A percentile compares a stretch with the other conserved stretches of the same genome.
phyloP scores from a whole-genome alignment of 2,329 filamentous ascomycete species.

The Botrytis porri region DNA sequence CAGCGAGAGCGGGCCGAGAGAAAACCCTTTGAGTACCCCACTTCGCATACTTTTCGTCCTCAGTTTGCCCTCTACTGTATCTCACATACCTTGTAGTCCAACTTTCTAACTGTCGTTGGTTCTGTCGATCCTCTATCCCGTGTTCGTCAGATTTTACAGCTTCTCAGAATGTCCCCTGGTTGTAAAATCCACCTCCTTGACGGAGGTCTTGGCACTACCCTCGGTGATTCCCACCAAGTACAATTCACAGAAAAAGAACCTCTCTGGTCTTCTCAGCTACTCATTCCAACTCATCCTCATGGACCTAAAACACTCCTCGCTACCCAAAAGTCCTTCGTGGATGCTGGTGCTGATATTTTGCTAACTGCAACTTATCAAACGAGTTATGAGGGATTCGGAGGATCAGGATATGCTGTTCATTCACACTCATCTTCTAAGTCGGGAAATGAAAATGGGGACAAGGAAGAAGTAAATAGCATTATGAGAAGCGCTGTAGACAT shows the following conservation, averaged over 20 bases:
- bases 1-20: slow-evolving; percentile 5
- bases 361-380: slow-evolving; percentile 68
- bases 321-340: slow-evolving; percentile 34
- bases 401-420: slow-evolving; percentile 12
- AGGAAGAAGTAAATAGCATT: slow-evolving; percentile 45
- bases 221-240: slow-evolving; percentile 55
- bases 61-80: not conserved
- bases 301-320: slow-evolving; percentile 13
- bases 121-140: not conserved
- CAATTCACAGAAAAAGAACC: slow-evolving; percentile 54
- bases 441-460: not conserved
- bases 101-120: not conserved
- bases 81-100: not conserved
- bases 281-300: slow-evolving; percentile 48
- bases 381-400: slow-evolving; percentile 53
- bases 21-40: slow-evolving; percentile 14
- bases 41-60: not conserved
- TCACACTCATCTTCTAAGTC: not conserved
- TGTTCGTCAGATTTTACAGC: not conserved
- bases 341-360: slow-evolving; percentile 59
- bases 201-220: slow-evolving; percentile 65
- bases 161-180: not conserved
- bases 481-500: slow-evolving; percentile 42
- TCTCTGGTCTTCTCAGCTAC: slow-evolving; percentile 66
- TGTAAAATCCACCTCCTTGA: slow-evolving; percentile 50